These are phyloP conservation scores for Paradendryphiella salina DNA, from an alignment of 2,329 filamentous ascomycete species.

Conservation along the genomic window DNA sequence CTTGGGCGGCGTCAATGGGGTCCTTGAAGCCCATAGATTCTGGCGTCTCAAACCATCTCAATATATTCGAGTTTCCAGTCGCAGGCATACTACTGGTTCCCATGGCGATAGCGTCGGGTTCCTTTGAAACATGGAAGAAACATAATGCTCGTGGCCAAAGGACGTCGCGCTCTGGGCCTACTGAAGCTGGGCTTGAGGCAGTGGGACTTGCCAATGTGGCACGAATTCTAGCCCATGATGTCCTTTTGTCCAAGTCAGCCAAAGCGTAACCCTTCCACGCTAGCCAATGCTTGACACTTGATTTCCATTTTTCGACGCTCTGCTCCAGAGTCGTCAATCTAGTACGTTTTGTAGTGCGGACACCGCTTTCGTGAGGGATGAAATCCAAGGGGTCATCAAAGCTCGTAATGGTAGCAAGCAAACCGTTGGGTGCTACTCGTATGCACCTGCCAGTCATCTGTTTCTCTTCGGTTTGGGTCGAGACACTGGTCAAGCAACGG, in stretches of 20 bases:
- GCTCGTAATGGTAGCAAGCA: constrained; percentile 36
- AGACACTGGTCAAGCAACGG: constrained; percentile 24
- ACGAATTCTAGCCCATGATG: constrained; percentile 41
- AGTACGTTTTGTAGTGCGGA: constrained; percentile 33
- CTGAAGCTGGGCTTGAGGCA: constrained; percentile 18
- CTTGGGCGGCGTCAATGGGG: constrained; percentile 42
- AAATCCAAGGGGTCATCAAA: constrained; percentile 37
- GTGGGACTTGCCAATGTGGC: constrained; percentile 18
- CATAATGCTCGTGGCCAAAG: constrained; percentile 46
- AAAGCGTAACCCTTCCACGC: constrained; percentile 41
- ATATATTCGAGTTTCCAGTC: constrained; percentile 10
- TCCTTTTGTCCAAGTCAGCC: constrained; percentile 27
- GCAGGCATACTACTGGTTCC: neutral
- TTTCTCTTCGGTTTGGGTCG: constrained; percentile 22
- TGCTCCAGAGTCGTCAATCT: constrained; percentile 34
- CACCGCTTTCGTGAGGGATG: constrained; percentile 22
- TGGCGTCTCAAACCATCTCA: constrained; percentile 39
- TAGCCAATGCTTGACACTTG: constrained; percentile 40
- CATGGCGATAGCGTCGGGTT: neutral
- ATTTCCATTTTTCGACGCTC: constrained; percentile 43
- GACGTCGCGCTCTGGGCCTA: constrained; percentile 31
- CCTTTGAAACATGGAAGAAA: constrained; percentile 27
- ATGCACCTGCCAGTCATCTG: constrained; percentile 32
- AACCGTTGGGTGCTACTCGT: constrained; percentile 43
- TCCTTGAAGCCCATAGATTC: constrained; percentile 41